Evolutionary conservation across 2,329 filamentous ascomycete species (phyloP).

Genomic region (Pseudogymnoascus sp.): DNA sequence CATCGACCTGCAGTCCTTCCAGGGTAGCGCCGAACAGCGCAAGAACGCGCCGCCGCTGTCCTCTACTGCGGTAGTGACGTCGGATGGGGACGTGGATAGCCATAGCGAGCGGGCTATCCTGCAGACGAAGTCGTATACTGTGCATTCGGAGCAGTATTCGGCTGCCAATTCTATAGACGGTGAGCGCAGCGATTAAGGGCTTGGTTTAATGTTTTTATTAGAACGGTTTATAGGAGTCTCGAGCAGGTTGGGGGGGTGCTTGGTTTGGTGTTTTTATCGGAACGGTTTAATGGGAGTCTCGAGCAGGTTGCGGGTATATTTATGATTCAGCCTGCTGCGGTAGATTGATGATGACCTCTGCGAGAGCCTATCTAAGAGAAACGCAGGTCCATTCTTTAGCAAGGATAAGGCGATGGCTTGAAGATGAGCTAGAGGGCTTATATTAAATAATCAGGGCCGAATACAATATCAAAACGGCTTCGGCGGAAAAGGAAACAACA

Average conservation of each 20-base stretch:
- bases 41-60: not conserved
- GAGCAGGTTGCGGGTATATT: not conserved
- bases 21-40: not conserved
- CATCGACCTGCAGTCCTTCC: not conserved
- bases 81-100: not conserved
- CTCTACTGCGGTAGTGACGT: not conserved
- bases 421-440: too few relatives aligned
- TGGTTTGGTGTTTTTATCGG: too few relatives aligned
- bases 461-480: too few relatives aligned
- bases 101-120: conserved; percentile 12
- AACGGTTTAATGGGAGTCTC: too few relatives aligned
- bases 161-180: not conserved
- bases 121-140: conserved; percentile 4
- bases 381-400: too few relatives aligned
- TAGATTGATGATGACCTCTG: too few relatives aligned
- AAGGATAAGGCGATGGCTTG: too few relatives aligned
- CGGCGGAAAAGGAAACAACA: too few relatives aligned
- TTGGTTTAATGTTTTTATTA: not conserved
- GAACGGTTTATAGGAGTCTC: not conserved
- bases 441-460: too few relatives aligned
- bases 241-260: not conserved
- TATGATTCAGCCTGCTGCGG: not conserved
- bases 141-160: not conserved
- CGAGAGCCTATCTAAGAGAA: too few relatives aligned
- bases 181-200: not conserved